phyloP scores from a whole-genome alignment of 2,329 filamentous ascomycete genomes.

The Claviceps arundinis region DNA sequence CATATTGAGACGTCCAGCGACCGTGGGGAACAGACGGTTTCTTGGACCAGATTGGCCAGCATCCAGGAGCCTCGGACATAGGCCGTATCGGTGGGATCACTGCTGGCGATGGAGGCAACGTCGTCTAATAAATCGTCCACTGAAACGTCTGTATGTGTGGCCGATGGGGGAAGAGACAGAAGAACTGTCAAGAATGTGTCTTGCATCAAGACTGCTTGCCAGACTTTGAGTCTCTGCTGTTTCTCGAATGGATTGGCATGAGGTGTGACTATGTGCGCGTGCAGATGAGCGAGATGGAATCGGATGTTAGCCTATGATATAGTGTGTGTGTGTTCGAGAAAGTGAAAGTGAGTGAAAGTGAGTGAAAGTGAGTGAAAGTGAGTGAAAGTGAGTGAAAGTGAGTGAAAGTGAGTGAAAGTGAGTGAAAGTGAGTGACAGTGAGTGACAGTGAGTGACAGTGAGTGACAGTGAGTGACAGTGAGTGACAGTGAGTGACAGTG shows the following conservation, averaged over 20 bases:
- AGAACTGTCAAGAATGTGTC: slow-evolving; percentile 73
- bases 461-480: not conserved
- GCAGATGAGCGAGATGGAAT: not conserved
- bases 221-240: slow-evolving; percentile 65
- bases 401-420: too few species aligned
- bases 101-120: slow-evolving; percentile 39
- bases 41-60: slow-evolving; percentile 64
- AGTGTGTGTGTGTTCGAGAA: not conserved
- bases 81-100: slow-evolving; percentile 51
- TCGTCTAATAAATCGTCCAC: slow-evolving; percentile 62
- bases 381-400: too few species aligned
- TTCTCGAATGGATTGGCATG: slow-evolving; percentile 58
- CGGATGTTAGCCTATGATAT: not conserved
- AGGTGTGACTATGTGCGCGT: slow-evolving; percentile 37
- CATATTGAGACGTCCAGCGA: slow-evolving; percentile 63
- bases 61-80: slow-evolving; percentile 71
- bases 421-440: too few species aligned
- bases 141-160: slow-evolving; percentile 66
- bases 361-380: not conserved
- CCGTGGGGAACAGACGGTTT: slow-evolving; percentile 60
- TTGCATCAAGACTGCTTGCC: slow-evolving; percentile 70
- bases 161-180: slow-evolving; percentile 62
- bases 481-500: too few species aligned
- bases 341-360: not conserved
- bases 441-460: too few species aligned